These are phyloP conservation scores for Ophiostoma ulmi DNA, from an alignment of 2,329 filamentous ascomycete species.

Conservation along the genomic window DNA sequence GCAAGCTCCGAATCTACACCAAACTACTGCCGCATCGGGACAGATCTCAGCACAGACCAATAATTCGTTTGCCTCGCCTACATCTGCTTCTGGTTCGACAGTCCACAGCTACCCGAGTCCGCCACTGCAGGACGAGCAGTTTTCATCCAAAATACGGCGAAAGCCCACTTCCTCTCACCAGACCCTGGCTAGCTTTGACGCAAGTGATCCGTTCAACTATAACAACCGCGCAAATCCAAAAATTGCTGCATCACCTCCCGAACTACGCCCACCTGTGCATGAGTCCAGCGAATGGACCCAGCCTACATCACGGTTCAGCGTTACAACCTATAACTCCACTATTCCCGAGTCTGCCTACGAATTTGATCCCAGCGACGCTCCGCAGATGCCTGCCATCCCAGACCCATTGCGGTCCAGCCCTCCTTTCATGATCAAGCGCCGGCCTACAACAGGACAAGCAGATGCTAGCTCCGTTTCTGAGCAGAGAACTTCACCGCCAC, in stretches of 20 bases:
- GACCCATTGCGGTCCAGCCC: slow-evolving; percentile 18
- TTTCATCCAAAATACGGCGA: slow-evolving; percentile 19
- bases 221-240: slow-evolving; percentile 25
- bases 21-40: slow-evolving; percentile 29
- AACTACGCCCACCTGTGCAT: slow-evolving; percentile 23
- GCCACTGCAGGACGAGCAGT: slow-evolving; percentile 29
- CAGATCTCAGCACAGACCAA: slow-evolving; percentile 25
- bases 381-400: slow-evolving; percentile 25
- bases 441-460: slow-evolving; percentile 3
- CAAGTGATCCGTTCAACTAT: slow-evolving; percentile 28
- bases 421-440: slow-evolving; percentile 15
- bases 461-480: neutral
- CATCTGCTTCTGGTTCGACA: slow-evolving; percentile 13
- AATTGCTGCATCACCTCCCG: slow-evolving; percentile 12
- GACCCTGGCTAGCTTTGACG: slow-evolving; percentile 25
- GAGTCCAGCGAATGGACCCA: slow-evolving; percentile 41
- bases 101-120: slow-evolving; percentile 37
- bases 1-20: slow-evolving; percentile 36
- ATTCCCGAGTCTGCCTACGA: slow-evolving; percentile 36
- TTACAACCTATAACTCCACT: slow-evolving; percentile 54
- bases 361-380: slow-evolving; percentile 20
- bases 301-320: slow-evolving; percentile 58
- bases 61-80: slow-evolving; percentile 5
- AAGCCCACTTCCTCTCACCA: slow-evolving; percentile 25
- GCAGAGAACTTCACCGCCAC: slow-evolving; percentile 17